A percentile compares a stretch with the other conserved stretches of the same genome.
These are phyloP conservation scores for Apocynum venetum DNA, from an alignment of 257 asterid genomes.

Conservation along the genomic window DNA sequence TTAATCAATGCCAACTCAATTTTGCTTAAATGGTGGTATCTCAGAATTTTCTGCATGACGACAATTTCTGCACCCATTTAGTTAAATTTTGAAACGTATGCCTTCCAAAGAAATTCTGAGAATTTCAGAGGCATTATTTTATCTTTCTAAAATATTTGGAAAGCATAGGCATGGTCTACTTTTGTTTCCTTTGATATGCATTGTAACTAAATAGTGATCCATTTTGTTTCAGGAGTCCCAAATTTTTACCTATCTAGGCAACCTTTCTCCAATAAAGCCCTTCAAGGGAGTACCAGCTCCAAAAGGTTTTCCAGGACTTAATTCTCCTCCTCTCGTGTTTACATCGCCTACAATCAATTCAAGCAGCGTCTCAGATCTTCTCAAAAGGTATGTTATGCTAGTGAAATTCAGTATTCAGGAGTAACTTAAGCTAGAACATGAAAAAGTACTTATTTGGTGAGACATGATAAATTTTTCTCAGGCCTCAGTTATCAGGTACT, in stretches of 20 bases:
- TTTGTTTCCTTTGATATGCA: background rate
- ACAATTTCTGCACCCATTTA: background rate
- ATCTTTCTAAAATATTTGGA: background rate
- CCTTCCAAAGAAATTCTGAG: background rate
- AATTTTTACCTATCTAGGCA: constrained; percentile 44
- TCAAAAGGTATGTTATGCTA: constrained; percentile 31
- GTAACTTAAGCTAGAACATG: background rate
- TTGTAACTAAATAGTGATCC: background rate
- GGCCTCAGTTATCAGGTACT: constrained; percentile 30
- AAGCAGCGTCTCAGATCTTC: constrained; percentile 18
- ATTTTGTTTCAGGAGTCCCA: constrained; percentile 44
- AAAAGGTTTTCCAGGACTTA: constrained; percentile 40
- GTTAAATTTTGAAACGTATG: background rate
- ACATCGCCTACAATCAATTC: constrained; percentile 38
- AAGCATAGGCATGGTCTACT: background rate
- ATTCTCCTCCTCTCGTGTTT: constrained; percentile 47
- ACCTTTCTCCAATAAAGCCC: constrained; percentile 49
- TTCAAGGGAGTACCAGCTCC: constrained; percentile 27
- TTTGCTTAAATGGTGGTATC: too few species aligned
- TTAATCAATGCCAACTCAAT: background rate
- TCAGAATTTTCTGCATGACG: background rate
- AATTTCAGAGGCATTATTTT: background rate
- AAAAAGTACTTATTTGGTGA: constrained; percentile 7
- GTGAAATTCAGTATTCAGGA: background rate
- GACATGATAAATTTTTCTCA: constrained; percentile 24